Evolutionary conservation across 2,329 filamentous ascomycete species (phyloP), one percentile per base, ranked within the genome.

Genomic region (Botrytis cinerea): DNA sequence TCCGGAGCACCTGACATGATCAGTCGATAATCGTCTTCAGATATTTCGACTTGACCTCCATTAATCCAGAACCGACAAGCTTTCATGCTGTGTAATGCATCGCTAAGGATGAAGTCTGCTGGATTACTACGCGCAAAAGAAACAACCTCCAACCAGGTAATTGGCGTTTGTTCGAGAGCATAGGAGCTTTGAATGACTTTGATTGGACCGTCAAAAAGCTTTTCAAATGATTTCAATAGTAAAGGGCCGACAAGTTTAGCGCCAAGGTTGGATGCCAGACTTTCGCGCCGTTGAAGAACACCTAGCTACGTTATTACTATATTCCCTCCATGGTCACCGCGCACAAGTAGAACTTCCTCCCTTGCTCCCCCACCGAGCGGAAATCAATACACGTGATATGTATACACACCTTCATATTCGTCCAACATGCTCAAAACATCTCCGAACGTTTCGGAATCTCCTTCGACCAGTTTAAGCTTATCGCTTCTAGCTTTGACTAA

Each of bases 131-230:
- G 92, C 76, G 94, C 92, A 82, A 95, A 96, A 76, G 92, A 90
- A 77, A 97, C 92, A 70, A 97, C 90, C 79, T 97, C 94, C 57
- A 96, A 85, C 94, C 94, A 97, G 20, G 90, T 92, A 73, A 96
- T 87, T 9, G 86, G 86, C 7, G 86, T 87, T 46, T 83, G 89
- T 82, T 87, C 92, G 78, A 86, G 86, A 73, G 90, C 87, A 45
- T 87, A 69, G 81, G 83, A 71, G 78, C 84, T 16, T 83, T 85
- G 71, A 80, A 78, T 72, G 45, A 81, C 73, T 71, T 79, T 90
- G 75, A 95, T 94, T 35, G 92, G 90, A 0, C 92, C 92, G 76
- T 97, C 93, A 79, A 97, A 97, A 73, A 95, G 87, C 71, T 92
- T 89, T 81, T 97, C 94, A 81, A 97, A 94, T 60, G 93, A 91